These are phyloP conservation scores for Penicillium rolfsii DNA, from an alignment of 2,329 filamentous ascomycete genomes.

Conservation along the genomic window DNA sequence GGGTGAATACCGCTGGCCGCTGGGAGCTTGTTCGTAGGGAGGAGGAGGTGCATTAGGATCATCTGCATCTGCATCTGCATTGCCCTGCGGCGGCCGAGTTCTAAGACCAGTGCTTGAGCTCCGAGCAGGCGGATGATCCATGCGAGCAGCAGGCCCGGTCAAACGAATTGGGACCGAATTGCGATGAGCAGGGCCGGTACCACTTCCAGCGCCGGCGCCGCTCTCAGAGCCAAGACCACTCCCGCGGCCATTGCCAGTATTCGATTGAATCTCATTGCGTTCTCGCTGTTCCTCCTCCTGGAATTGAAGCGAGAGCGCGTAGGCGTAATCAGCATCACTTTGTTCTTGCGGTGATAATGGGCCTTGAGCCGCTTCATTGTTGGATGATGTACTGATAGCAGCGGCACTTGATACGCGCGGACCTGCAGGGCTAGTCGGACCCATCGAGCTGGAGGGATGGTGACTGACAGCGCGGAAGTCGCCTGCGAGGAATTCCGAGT, in stretches of 20 bases:
- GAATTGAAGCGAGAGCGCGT: constrained; percentile 86
- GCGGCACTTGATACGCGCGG: constrained; percentile 34
- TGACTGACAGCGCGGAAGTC: constrained; percentile 86
- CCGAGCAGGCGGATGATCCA: constrained; percentile 22
- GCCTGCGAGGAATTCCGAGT: constrained; percentile 82
- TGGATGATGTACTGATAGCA: constrained; percentile 3
- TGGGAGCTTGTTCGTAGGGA: constrained; percentile 67
- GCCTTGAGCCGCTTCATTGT: constrained; percentile 20
- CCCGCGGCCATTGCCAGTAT: constrained; percentile 11
- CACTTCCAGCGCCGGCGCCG: constrained; percentile 12
- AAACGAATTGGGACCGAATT: constrained; percentile 27
- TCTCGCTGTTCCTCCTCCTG: constrained; percentile 89
- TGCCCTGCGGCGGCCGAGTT: constrained; percentile 19
- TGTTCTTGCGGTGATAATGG: constrained; percentile 66
- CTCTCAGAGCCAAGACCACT: constrained; percentile 12
- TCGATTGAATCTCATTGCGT: constrained; percentile 43
- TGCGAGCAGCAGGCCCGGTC: constrained; percentile 12
- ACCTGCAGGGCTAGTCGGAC: constrained; percentile 29
- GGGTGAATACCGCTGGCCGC: constrained; percentile 59
- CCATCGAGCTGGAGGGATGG: constrained; percentile 36
- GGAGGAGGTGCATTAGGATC: constrained; percentile 60
- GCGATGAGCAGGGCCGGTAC: not conserved
- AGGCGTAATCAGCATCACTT: constrained; percentile 69
- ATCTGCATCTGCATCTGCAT: constrained; percentile 39
- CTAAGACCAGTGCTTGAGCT: constrained; percentile 30